Evolutionary conservation across 148 eudicot genomes (phyloP).

Genomic region (Fallopia convolvulus): DNA sequence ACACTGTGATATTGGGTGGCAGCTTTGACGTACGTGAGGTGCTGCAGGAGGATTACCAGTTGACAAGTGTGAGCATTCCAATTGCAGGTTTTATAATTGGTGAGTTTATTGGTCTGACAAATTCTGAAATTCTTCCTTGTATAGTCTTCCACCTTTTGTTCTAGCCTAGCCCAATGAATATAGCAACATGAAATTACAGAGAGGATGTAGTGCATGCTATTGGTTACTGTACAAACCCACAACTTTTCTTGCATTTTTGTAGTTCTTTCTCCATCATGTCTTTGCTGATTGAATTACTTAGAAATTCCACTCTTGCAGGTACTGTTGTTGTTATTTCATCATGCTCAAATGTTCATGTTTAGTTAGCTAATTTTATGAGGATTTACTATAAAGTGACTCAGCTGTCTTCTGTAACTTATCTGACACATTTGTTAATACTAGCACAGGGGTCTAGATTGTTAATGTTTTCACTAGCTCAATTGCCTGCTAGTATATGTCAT

Average conservation of each 20-base stretch:
- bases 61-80: constrained; percentile 34
- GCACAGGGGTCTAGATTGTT: neutral
- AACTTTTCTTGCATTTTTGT: neutral
- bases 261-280: neutral
- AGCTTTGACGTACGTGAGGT: constrained; percentile 21
- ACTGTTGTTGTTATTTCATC: neutral
- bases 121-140: neutral
- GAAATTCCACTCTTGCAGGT: neutral
- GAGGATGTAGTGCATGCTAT: neutral
- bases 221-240: neutral
- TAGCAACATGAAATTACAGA: neutral
- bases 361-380: neutral
- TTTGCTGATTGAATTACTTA: neutral
- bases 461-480: neutral
- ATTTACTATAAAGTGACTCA: neutral
- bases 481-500: neutral
- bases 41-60: constrained; percentile 19
- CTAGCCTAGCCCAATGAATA: neutral
- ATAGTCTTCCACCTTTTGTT: neutral
- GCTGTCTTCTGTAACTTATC: neutral
- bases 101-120: constrained; percentile 19
- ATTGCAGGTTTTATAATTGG: constrained; percentile 83
- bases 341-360: neutral
- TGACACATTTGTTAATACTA: neutral
- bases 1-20: constrained; percentile 46